A percentile compares a stretch with the other conserved stretches of the same genome.
phyloP scores from a whole-genome alignment of 208 protist genomes.

The Acanthamoeba healyi region DNA sequence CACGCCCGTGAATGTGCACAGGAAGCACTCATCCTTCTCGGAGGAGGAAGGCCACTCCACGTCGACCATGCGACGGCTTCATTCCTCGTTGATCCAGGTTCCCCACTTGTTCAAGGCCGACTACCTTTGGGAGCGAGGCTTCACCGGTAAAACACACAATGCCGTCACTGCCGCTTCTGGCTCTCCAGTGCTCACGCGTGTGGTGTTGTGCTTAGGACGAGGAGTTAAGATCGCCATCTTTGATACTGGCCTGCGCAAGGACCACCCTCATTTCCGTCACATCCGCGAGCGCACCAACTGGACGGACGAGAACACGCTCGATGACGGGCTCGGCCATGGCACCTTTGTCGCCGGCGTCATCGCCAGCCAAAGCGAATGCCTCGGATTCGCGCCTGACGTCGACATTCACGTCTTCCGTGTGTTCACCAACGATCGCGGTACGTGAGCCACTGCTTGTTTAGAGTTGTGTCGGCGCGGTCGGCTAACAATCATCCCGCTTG shows the following conservation, averaged over 20 bases:
- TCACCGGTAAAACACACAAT: not conserved
- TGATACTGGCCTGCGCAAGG: constrained; percentile 92
- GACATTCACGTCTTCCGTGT: constrained; percentile 95
- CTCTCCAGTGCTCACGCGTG: no score
- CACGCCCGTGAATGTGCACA: not conserved
- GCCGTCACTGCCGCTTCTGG: not conserved
- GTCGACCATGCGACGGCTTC: constrained; percentile 58
- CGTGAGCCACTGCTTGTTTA: no score
- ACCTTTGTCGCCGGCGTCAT: constrained; percentile 96
- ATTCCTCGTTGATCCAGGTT: constrained; percentile 74
- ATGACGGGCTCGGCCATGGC: constrained; percentile 95
- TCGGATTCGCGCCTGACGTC: constrained; percentile 95
- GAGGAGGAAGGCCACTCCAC: constrained; percentile 40
- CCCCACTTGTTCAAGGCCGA: constrained; percentile 67
- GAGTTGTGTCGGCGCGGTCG: no score
- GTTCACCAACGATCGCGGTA: constrained; percentile 92
- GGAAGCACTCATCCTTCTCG: constrained; percentile 47
- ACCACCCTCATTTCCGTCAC: constrained; percentile 87
- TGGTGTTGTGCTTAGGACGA: constrained; percentile 7
- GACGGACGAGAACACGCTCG: constrained; percentile 89
- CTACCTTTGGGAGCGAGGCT: constrained; percentile 65
- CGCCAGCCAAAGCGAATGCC: constrained; percentile 90
- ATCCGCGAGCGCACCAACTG: constrained; percentile 90
- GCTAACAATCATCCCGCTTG: no score
- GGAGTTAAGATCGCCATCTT: constrained; percentile 93